Evolutionary conservation across 352 stramenopile species (phyloP).

Genomic region (Phytopythium vexans): DNA sequence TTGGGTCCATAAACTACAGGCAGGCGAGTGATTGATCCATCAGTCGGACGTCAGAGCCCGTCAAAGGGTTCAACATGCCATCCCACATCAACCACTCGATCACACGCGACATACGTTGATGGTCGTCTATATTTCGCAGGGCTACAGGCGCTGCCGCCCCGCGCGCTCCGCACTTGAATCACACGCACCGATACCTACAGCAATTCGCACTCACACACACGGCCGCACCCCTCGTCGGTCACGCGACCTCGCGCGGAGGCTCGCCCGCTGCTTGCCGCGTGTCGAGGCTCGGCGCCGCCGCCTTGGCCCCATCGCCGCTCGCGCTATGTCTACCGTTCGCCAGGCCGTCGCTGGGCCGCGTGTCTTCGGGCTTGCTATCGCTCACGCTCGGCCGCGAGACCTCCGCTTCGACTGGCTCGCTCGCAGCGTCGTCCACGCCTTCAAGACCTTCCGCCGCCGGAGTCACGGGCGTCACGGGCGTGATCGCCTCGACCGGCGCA

Average conservation of each 20-base stretch:
- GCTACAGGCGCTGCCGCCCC: no score
- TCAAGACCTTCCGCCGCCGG: constrained; percentile 5
- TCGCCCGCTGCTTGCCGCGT: constrained; percentile 44
- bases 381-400: constrained; percentile 9
- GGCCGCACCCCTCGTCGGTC: background rate
- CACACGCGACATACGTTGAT: no score
- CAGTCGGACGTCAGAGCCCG: no score
- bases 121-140: no score
- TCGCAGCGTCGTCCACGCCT: constrained; percentile 1
- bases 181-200: no score
- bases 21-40: no score
- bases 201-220: no score
- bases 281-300: constrained; percentile 10
- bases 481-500: constrained; percentile 11
- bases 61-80: no score
- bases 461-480: constrained; percentile 16
- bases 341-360: background rate
- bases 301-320: constrained; percentile 12
- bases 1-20: no score
- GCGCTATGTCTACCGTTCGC: constrained; percentile 14
- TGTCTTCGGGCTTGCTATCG: constrained; percentile 16
- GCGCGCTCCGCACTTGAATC: no score
- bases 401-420: constrained; percentile 4
- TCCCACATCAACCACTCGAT: no score
- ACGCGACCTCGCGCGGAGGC: constrained; percentile 35